phyloP scores from a whole-genome alignment of 2,329 filamentous ascomycete genomes.

The Ascochyta fabae region DNA sequence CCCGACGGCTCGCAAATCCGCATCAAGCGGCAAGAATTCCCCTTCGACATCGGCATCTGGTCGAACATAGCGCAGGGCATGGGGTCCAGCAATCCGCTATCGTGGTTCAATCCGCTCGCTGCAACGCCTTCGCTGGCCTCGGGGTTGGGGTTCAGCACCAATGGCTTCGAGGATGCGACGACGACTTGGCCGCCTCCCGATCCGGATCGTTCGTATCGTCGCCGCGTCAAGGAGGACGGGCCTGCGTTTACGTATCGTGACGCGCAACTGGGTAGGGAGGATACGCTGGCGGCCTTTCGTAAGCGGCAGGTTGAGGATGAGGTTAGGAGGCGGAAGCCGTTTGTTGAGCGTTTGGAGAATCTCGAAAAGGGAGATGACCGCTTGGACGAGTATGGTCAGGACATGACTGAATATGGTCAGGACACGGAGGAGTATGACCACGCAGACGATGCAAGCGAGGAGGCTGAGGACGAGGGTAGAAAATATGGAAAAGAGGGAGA shows the following conservation, averaged over 20 bases:
- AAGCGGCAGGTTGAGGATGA: conserved; percentile 61
- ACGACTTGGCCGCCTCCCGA: conserved; percentile 58
- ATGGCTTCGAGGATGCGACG: conserved; percentile 69
- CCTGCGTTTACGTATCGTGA: conserved; percentile 50
- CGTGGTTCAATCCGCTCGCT: conserved; percentile 74
- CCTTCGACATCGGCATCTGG: conserved; percentile 80
- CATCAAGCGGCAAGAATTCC: conserved; percentile 74
- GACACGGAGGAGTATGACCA: conserved; percentile 26
- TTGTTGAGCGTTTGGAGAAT: conserved; percentile 50
- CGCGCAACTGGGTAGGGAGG: conserved; percentile 45
- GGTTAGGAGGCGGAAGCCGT: conserved; percentile 50
- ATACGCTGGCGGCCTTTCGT: conserved; percentile 61
- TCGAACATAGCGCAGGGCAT: conserved; percentile 77
- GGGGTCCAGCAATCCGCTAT: conserved; percentile 69
- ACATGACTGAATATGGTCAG: no score
- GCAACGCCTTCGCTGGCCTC: conserved; percentile 55
- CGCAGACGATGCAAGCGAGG: conserved; percentile 28
- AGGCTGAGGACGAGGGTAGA: conserved; percentile 25
- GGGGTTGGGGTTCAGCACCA: conserved; percentile 71
- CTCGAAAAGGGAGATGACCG: background rate
- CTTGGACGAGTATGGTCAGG: no score
- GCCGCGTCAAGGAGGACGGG: conserved; percentile 18
- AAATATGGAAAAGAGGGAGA: conserved; percentile 32
- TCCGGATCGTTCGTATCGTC: conserved; percentile 51
- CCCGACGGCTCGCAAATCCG: conserved; percentile 62